These are phyloP conservation scores for Salvia splendens DNA, from an alignment of 257 asterid species.

Conservation along the genomic window DNA sequence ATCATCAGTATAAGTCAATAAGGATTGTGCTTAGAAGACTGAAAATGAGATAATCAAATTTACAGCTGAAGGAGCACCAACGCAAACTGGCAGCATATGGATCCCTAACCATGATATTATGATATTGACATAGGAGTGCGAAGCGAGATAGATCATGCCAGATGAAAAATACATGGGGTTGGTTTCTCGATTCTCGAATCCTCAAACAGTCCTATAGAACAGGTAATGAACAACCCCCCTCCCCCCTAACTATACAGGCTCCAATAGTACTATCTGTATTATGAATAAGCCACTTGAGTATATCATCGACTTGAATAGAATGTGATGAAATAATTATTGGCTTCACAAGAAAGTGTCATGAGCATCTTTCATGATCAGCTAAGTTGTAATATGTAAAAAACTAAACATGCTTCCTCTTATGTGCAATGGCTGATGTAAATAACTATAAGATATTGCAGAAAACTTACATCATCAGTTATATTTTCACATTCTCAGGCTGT, in stretches of 20 bases:
- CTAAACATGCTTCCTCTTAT: conserved; percentile 30
- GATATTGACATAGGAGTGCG: conserved; percentile 5
- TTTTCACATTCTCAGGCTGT: conserved; percentile 17
- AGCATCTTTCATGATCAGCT: conserved; percentile 17
- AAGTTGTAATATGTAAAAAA: conserved; percentile 21
- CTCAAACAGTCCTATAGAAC: no score
- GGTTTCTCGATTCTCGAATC: no score
- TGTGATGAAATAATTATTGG: conserved; percentile 26
- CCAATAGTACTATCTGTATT: no score
- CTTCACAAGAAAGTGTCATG: conserved; percentile 27
- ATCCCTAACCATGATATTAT: conserved; percentile 8
- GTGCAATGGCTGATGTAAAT: conserved; percentile 19
- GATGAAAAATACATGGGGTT: neutral
- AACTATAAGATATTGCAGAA: conserved; percentile 11
- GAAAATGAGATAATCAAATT: conserved; percentile 7
- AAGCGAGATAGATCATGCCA: conserved; percentile 19
- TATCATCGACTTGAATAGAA: conserved; percentile 25
- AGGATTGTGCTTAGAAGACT: neutral
- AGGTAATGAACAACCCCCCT: no score
- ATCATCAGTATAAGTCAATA: conserved; percentile 17
- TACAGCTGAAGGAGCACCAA: neutral
- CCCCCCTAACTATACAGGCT: no score
- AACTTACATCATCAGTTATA: conserved; percentile 18
- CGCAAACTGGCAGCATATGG: conserved; percentile 14
- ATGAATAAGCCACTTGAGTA: conserved; percentile 18